Evolutionary conservation across 371 early-diverging fungal genomes (phyloP).

Genomic region (Mucor irregularis): DNA sequence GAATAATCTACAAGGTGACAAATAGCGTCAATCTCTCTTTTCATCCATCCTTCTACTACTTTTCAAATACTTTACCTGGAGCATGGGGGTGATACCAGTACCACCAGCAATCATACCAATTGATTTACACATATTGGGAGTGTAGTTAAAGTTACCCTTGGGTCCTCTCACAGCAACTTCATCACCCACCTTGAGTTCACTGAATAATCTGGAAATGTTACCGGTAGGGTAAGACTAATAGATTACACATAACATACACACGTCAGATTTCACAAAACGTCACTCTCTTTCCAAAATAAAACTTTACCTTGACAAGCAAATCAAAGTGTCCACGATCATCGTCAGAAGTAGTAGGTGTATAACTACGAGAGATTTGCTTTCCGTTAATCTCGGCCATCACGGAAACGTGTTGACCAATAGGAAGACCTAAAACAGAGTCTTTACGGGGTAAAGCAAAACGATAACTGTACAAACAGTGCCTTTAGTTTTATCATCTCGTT

Average conservation of each 20-base stretch:
- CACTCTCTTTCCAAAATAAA: no score
- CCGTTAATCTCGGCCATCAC: slow-evolving; percentile 78
- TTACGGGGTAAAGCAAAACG: slow-evolving; percentile 79
- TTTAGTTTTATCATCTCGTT: not conserved
- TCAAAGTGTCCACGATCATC: slow-evolving; percentile 83
- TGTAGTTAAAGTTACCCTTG: slow-evolving; percentile 87
- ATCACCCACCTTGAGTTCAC: slow-evolving; percentile 72
- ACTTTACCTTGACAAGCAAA: slow-evolving; percentile 88
- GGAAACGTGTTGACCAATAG: slow-evolving; percentile 93
- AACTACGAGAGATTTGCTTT: slow-evolving; percentile 80
- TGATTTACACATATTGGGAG: slow-evolving; percentile 71
- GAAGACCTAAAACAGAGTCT: slow-evolving; percentile 77
- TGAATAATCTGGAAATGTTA: slow-evolving; percentile 74
- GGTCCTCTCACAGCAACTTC: slow-evolving; percentile 79
- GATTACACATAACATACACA: not conserved
- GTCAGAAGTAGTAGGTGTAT: slow-evolving; percentile 84
- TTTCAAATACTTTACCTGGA: slow-evolving; percentile 24
- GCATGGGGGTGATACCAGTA: slow-evolving; percentile 96
- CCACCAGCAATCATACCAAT: slow-evolving; percentile 95
- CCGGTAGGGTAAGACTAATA: slow-evolving; percentile 83
- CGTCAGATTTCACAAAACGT: no score
- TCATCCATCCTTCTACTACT: not conserved
- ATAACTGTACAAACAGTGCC: slow-evolving; percentile 61
- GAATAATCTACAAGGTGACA: slow-evolving; percentile 60
- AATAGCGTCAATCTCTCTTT: not conserved